These are phyloP conservation scores for Prunus davidiana DNA, from an alignment of 306 rosid species.

Conservation along the genomic window DNA sequence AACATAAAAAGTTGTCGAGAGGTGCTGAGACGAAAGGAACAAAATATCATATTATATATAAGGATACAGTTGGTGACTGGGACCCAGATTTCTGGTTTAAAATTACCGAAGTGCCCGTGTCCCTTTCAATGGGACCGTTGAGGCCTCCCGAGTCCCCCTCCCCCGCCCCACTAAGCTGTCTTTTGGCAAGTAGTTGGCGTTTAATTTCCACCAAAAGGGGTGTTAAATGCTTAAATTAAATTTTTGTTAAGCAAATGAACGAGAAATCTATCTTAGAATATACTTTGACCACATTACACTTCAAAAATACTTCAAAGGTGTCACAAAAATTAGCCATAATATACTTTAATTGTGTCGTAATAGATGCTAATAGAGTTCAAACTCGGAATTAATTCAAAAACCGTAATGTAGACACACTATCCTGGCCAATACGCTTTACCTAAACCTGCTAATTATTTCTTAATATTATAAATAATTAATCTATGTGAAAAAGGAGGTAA, in stretches of 20 bases:
- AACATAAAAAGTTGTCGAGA: neutral
- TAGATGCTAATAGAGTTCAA: too few relatives aligned
- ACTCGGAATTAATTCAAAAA: too few relatives aligned
- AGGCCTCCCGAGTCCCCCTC: neutral
- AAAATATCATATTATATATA: neutral
- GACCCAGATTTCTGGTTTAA: neutral
- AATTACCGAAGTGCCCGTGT: neutral
- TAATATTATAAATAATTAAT: neutral
- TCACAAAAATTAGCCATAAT: neutral
- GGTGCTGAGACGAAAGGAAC: neutral
- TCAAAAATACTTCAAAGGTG: neutral
- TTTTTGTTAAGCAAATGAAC: too few relatives aligned
- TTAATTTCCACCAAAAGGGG: neutral
- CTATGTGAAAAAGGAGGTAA: neutral
- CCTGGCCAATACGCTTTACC: too few relatives aligned
- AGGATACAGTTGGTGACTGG: neutral
- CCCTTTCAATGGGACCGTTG: conserved; percentile 3
- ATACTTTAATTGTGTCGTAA: neutral
- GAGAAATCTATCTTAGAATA: neutral
- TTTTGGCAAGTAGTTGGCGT: neutral
- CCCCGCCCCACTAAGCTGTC: neutral
- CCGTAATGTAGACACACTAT: too few relatives aligned
- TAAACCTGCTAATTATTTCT: neutral
- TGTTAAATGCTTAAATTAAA: neutral
- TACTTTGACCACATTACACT: neutral